Base-by-base conservation (phyloP, 148 eudicot species). In the Rhododendron ferrugineum region DNA sequence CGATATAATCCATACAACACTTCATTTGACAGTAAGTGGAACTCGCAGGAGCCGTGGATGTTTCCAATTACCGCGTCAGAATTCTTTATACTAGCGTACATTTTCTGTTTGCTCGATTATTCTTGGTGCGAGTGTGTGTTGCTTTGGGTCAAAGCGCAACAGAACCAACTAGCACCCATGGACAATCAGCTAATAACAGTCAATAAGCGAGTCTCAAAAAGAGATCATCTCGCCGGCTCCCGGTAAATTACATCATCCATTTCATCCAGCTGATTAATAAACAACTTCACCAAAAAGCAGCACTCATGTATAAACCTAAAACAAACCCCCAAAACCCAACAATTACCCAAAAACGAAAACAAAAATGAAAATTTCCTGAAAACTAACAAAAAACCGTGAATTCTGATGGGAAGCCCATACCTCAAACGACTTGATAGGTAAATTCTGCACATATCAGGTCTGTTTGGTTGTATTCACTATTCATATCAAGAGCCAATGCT, bases 381-480 rank as follows among this genome's bases (percentile, higher is more conserved):
- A 78, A 46, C 56, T 46, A 78, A 26, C 6, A 44, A 44, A 42
- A 9, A 26, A 52, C 73, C 34, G 37, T 30, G 74, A 58, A 60
- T 81, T 23, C 40, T 37, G 52, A 81, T 81, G 32, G 44, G 68
- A 37, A 60, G 52, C 74, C 30, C 74, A 40, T 81, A 81, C 84
- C 84, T 62, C 13, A 81, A 40, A 18, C 6, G 11, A 40, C 20
- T 60, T 37, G 62, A 13, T 8, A 6, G 46, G 30, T 5, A 13
- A 60, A 62, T 81, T 36, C 34, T 36, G 52, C 64, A 7, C 14
- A 60, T 23, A 15, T 60, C 34, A 11, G 60, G 68, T 68, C 15
- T 30, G n/a, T 7, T 79, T 79, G 2, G 7, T 28, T 30, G n/a
- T 11, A 50, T 50, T 11, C 15, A 50, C 18, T 50, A 50, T 13